phyloP scores from a whole-genome alignment of 306 rosid genomes.

The Vicia faba region DNA sequence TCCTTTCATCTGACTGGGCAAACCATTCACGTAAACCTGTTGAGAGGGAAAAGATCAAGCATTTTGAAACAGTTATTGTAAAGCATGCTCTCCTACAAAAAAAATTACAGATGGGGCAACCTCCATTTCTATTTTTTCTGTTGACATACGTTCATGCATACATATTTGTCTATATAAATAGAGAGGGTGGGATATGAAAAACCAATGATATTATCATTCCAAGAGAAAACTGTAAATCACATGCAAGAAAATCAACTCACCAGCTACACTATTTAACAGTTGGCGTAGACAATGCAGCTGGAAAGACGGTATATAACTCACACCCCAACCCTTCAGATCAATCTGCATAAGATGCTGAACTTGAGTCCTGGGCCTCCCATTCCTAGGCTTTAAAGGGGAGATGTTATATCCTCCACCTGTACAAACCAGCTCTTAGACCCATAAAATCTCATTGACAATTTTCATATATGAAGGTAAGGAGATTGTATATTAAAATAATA shows the following conservation, averaged over 20 bases:
- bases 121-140: constrained; percentile 24
- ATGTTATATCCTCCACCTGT: constrained; percentile 96
- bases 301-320: constrained; percentile 81
- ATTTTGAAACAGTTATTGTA: constrained; percentile 14
- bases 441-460: constrained; percentile 29
- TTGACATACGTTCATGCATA: not conserved
- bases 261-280: constrained; percentile 95
- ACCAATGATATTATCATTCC: constrained; percentile 24
- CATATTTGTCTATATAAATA: not conserved
- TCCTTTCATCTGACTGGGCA: constrained; percentile 93
- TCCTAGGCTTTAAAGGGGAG: constrained; percentile 87
- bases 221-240: constrained; percentile 25
- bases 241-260: constrained; percentile 49
- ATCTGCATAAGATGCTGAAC: constrained; percentile 99
- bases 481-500: constrained; percentile 1
- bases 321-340: constrained; percentile 99
- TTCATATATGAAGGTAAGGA: constrained; percentile 12
- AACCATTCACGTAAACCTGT: constrained; percentile 96
- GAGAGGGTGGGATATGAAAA: not conserved
- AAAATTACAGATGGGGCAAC: not conserved
- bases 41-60: constrained; percentile 27
- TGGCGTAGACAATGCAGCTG: constrained; percentile 99
- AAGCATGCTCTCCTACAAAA: constrained; percentile 21
- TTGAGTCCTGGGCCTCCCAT: constrained; percentile 95
- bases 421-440: constrained; percentile 32